A percentile compares a stretch with the other conserved stretches of the same genome.
Evolutionary conservation across 148 eudicot genomes (phyloP).

Genomic region (Rhododendron vialii): DNA sequence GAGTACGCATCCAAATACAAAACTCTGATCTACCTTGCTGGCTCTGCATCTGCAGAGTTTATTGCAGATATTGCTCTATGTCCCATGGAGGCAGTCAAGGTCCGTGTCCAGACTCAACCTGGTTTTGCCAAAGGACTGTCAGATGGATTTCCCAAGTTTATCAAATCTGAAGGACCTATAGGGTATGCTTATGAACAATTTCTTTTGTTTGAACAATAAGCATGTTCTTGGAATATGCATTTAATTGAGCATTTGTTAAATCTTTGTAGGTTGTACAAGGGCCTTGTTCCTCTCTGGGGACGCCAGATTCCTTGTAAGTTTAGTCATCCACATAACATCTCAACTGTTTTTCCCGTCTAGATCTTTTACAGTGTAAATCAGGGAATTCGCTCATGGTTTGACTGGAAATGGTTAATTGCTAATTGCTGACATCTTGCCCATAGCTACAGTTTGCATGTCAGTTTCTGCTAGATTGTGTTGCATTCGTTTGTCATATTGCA

Average conservation of each 20-base stretch:
- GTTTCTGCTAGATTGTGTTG: background rate
- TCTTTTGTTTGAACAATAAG: background rate
- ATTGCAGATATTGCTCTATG: conserved; percentile 5
- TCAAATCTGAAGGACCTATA: background rate
- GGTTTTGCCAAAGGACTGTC: conserved; percentile 4
- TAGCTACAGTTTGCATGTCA: background rate
- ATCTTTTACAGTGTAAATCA: conserved; percentile 29
- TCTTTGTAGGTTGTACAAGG: conserved; percentile 37
- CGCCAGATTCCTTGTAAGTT: conserved; percentile 52
- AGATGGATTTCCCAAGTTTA: background rate
- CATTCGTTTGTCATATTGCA: background rate
- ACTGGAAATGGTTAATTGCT: background rate
- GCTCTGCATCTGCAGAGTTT: background rate
- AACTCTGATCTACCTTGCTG: conserved; percentile 8
- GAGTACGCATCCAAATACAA: background rate
- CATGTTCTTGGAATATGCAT: background rate
- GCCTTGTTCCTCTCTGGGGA: conserved; percentile 37
- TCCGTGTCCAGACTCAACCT: conserved; percentile 9
- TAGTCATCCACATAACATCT: background rate
- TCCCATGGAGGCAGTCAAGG: conserved; percentile 4
- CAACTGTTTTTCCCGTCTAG: background rate
- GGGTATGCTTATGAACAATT: background rate
- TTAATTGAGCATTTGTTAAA: background rate
- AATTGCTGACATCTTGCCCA: background rate
- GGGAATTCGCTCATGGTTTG: background rate